Base-by-base conservation (phyloP, 208 protist genomes). In the Angomonas ambiguus region DNA sequence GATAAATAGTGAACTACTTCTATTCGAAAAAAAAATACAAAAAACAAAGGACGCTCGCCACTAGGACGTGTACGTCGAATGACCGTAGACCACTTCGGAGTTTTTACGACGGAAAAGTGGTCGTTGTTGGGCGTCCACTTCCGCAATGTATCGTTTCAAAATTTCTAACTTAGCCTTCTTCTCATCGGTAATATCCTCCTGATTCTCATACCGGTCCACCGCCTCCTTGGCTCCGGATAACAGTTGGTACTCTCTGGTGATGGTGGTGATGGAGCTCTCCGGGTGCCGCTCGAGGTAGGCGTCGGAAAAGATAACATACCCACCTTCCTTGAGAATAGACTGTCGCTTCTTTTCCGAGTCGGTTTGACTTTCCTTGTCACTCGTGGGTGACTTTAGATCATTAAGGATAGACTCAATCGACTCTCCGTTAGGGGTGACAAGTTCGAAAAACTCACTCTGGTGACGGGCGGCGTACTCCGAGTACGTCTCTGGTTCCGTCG, bases 241-340 rank as follows among this genome's bases (percentile, higher is more conserved):
- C 10, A 33, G 42, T n/a, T 30, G 27, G 51, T 62, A 69, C 34
- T 25, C 4, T 1, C 34, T 2, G 27, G 64, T 69, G 33, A 55
- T 38, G 51, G 6, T 34, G 24, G 64, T 55, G 51, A 56, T 55
- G 22, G 20, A 25, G 20, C 33, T 42, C 10, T 61, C 25, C 27
- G 65, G 65, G 65, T 69, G 32, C 13, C 5, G 18, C 28, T 24
- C 13, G 24, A 69, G 31, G 65, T 57, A 69, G 35, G 16, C 35
- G 56, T 69, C 55, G 4, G 65, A 69, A 32, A 69, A 69, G 30
- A 69, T 61, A 16, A 62, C 35, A 53, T 62, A 62, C 2, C 65
- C 65, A 31, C 65, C 65, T 16, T 33, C 32, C 8, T 55, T 33
- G 25, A 69, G 25, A 56, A 69, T 59, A 34, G 41, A 30, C 53